Evolutionary conservation across 176 grass and related monocot species (phyloP).

Genomic region (Zea mays): Zm-B73-REFERENCE-NAM-5.0 NC_050096.1:203004501-203005000

Average conservation of each 20-base stretch:
- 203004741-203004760: background rate
- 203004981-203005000: background rate
- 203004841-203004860: background rate
- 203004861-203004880: background rate
- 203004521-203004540: background rate
- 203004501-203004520: conserved; percentile 30
- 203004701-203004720: background rate
- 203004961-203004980: background rate
- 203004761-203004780: background rate
- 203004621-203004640: background rate
- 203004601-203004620: background rate
- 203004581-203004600: background rate
- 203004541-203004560: background rate
- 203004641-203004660: background rate
- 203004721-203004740: background rate
- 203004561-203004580: background rate
- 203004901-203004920: background rate
- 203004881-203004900: background rate
- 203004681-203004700: background rate
- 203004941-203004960: background rate
- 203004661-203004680: background rate
- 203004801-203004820: background rate
- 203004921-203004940: background rate
- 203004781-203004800: background rate
- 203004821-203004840: background rate